Percentiles rank a stretch among this genome's conserved stretches.
Evolutionary conservation across 495 filamentous ascomycete species (phyloP).

Genomic region (Xylaria cubensis): DNA sequence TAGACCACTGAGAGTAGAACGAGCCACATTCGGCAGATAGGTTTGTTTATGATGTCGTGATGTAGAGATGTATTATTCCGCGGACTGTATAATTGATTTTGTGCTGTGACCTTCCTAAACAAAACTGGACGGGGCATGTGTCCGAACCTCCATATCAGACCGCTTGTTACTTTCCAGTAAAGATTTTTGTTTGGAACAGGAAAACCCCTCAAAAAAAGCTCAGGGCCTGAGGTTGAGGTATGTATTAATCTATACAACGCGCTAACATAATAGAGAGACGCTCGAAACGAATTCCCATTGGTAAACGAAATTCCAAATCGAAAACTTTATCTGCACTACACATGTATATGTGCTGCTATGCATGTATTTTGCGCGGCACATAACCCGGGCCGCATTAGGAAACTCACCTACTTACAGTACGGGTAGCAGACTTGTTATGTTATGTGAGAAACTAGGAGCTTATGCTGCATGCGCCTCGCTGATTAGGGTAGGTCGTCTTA

Average conservation of each 20-base stretch:
- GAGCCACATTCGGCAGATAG: neutral
- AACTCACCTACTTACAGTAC: neutral
- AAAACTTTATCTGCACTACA: conserved; percentile 19
- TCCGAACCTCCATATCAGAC: neutral
- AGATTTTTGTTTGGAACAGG: neutral
- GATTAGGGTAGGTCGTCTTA: conserved; percentile 6
- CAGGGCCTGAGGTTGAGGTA: neutral
- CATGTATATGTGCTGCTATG: conserved; percentile 1
- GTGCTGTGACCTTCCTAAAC: neutral
- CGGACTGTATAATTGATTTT: neutral
- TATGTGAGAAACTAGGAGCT: neutral
- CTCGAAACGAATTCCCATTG: neutral
- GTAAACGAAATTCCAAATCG: conserved; percentile 13
- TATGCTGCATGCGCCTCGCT: conserved; percentile 7
- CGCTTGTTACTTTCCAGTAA: neutral
- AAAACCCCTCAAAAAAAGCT: neutral
- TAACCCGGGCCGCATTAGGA: conserved; percentile 1
- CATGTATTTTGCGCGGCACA: neutral
- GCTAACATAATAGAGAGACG: neutral
- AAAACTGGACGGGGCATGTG: neutral
- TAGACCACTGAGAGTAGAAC: neutral
- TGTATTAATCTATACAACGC: neutral
- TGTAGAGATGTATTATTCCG: neutral
- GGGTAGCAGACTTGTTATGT: neutral
- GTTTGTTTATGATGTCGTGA: neutral